Conservation (phyloP, 2,329 filamentous ascomycete genomes). For the Fusarium nelsonii region DNA sequence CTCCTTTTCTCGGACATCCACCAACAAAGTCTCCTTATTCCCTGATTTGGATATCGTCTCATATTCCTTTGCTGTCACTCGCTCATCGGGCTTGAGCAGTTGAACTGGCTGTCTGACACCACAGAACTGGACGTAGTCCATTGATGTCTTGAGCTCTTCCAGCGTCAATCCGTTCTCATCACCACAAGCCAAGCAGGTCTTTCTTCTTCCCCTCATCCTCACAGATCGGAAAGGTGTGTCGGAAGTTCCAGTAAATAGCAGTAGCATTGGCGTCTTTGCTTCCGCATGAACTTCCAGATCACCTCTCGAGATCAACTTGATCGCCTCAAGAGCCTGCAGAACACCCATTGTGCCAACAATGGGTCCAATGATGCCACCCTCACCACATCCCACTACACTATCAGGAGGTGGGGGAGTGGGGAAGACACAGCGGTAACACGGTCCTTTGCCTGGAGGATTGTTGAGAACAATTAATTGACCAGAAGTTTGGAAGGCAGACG, state of each 20-base stretch:
- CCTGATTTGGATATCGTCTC: slow-evolving; percentile 47
- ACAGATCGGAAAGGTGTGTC: slow-evolving; percentile 76
- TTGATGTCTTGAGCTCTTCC: slow-evolving; percentile 69
- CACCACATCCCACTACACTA: slow-evolving; percentile 86
- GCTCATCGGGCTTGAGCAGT: slow-evolving; percentile 71
- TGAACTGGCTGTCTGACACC: slow-evolving; percentile 69
- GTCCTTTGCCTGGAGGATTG: slow-evolving; percentile 78
- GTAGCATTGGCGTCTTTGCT: slow-evolving; percentile 51
- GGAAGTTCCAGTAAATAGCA: slow-evolving; percentile 63
- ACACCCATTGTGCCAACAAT: slow-evolving; percentile 95
- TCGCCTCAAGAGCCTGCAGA: slow-evolving; percentile 87
- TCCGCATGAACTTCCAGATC: slow-evolving; percentile 40
- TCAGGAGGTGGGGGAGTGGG: slow-evolving; percentile 87
- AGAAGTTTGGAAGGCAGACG: slow-evolving; percentile 87
- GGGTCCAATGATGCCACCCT: slow-evolving; percentile 91
- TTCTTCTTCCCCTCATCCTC: slow-evolving; percentile 75
- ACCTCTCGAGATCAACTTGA: slow-evolving; percentile 78
- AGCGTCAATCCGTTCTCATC: slow-evolving; percentile 68
- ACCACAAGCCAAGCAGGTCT: slow-evolving; percentile 83
- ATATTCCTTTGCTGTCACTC: slow-evolving; percentile 75
- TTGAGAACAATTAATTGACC: slow-evolving; percentile 93
- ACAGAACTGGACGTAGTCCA: slow-evolving; percentile 91
- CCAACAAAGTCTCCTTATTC: slow-evolving; percentile 64
- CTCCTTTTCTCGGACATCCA: slow-evolving; percentile 88
- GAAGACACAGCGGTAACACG: slow-evolving; percentile 95